These are phyloP conservation scores for Trichoderma sp. DNA, from an alignment of 2,329 filamentous ascomycete species.

Conservation along the genomic window DNA sequence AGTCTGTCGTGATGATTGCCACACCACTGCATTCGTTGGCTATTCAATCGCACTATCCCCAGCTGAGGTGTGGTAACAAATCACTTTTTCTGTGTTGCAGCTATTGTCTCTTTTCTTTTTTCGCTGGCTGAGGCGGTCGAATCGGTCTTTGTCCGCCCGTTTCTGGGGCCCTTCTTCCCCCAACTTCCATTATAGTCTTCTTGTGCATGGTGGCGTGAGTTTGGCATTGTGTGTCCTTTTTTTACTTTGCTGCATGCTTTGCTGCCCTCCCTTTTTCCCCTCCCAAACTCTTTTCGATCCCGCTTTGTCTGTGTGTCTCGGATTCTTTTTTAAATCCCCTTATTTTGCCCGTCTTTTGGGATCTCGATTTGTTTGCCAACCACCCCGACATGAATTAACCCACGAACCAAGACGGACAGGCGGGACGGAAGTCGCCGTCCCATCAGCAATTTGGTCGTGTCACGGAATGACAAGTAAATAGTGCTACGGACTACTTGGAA, in stretches of 20 bases:
- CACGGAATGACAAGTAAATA: not conserved
- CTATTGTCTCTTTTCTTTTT: not conserved
- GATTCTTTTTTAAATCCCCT: not conserved
- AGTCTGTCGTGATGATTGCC: slow-evolving; percentile 1
- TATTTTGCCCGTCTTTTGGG: not conserved
- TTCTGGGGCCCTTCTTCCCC: not conserved
- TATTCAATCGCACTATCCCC: not conserved
- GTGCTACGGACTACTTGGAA: not conserved
- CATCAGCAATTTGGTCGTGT: not conserved
- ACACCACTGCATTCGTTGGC: not conserved
- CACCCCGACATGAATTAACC: not conserved
- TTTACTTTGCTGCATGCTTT: not conserved
- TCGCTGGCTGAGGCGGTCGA: not conserved
- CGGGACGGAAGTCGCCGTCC: not conserved
- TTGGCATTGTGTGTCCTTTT: not conserved
- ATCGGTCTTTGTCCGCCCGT: not conserved
- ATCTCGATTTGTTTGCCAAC: not conserved
- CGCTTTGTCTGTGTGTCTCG: not conserved
- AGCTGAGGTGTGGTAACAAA: not conserved
- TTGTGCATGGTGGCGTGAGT: not conserved
- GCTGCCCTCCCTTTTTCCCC: not conserved
- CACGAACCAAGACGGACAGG: not conserved
- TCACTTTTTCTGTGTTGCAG: not conserved
- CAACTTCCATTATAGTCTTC: not conserved
- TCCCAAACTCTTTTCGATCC: not conserved